These are phyloP conservation scores for Lasiodiplodia sp. DNA, from an alignment of 2,329 filamentous ascomycete species.

Conservation along the genomic window DNA sequence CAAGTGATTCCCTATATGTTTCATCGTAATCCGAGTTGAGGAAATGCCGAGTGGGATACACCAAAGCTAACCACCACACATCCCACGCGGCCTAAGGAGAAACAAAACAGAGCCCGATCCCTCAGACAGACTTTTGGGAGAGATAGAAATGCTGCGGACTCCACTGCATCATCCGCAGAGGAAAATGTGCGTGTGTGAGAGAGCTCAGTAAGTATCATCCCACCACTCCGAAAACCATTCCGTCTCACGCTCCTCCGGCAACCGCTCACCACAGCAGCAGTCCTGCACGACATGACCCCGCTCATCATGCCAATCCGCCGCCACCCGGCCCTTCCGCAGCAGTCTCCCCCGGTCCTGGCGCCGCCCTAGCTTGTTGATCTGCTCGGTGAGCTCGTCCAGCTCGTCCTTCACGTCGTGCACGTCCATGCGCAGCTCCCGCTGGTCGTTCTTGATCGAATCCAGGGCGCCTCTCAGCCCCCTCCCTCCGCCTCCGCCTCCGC, in stretches of 20 bases:
- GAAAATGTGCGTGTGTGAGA: background rate
- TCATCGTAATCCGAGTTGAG: background rate
- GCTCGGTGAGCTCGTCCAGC: conserved; percentile 11
- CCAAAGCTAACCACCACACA: background rate
- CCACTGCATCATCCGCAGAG: too few species aligned
- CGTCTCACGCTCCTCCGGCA: conserved; percentile 9
- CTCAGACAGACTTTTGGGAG: background rate
- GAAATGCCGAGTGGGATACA: background rate
- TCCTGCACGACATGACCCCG: background rate
- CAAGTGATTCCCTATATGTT: background rate
- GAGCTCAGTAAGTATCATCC: conserved; percentile 23
- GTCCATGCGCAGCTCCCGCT: conserved; percentile 22
- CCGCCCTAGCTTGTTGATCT: conserved; percentile 10
- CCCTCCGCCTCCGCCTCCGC: background rate
- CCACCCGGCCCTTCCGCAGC: background rate
- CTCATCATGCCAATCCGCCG: background rate
- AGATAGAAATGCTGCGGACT: background rate
- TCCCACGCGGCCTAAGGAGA: background rate
- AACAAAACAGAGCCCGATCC: background rate
- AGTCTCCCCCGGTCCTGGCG: background rate
- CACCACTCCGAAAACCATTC: conserved; percentile 20
- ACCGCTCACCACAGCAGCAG: background rate
- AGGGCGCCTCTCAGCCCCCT: background rate
- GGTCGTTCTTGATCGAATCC: conserved; percentile 7
- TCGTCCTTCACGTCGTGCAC: conserved; percentile 11